Percentiles rank a stretch among this genome's conserved stretches.
Evolutionary conservation across 2,329 filamentous ascomycete species (phyloP).

Genomic region (Ophiostoma quercus): DNA sequence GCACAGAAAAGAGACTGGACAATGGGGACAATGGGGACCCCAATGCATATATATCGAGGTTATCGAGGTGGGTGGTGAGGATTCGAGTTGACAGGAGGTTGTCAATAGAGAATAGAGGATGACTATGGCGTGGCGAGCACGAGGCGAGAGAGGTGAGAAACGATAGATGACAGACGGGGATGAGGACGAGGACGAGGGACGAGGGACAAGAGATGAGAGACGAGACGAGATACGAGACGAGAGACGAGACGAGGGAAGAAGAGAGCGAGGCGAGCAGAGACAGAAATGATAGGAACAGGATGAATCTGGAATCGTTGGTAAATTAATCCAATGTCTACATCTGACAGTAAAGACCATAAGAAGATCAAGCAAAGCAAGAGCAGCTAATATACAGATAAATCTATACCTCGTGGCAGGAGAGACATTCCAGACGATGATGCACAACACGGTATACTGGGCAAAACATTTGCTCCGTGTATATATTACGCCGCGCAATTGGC

Average conservation of each 20-base stretch:
- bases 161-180: neutral
- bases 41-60: slow-evolving; percentile 19
- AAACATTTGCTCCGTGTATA: slow-evolving; percentile 9
- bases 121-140: neutral
- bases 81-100: neutral
- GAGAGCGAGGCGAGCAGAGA: slow-evolving; percentile 15
- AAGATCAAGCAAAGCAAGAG: neutral
- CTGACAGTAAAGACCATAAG: neutral
- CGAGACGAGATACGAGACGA: neutral
- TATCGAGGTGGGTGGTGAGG: neutral
- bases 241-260: neutral
- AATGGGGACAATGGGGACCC: neutral
- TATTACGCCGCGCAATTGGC: slow-evolving; percentile 16
- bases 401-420: slow-evolving; percentile 8
- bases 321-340: neutral
- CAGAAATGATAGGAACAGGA: slow-evolving; percentile 8
- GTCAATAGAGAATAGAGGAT: neutral
- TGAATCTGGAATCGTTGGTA: neutral
- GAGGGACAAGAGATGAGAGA: neutral
- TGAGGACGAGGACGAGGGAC: neutral
- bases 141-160: neutral
- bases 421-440: neutral
- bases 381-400: neutral
- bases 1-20: slow-evolving; percentile 15
- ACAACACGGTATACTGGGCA: slow-evolving; percentile 16